phyloP scores from a whole-genome alignment of 768 basidiomycete species.

The Lentinus tigrinus region DNA sequence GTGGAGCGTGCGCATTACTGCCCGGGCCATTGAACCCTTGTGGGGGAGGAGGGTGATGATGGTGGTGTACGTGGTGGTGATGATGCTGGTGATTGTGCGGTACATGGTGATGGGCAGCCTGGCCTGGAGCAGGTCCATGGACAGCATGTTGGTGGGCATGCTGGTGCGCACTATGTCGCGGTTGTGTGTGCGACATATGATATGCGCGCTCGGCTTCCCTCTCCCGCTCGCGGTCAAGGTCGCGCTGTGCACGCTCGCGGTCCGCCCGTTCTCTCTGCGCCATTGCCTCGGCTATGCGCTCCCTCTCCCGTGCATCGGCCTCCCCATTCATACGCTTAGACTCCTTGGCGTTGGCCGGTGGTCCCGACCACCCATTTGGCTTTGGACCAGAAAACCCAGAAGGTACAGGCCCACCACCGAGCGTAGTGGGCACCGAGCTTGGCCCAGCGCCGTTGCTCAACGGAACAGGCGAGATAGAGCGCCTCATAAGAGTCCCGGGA shows the following conservation, averaged over 20 bases:
- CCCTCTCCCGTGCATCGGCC: conserved; percentile 21
- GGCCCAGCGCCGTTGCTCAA: conserved; percentile 16
- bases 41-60: conserved; percentile 29
- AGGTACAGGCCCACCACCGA: conserved; percentile 15
- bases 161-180: conserved; percentile 12
- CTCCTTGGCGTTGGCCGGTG: conserved; percentile 14
- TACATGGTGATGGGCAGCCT: conserved; percentile 19
- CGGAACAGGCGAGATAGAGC: conserved; percentile 29
- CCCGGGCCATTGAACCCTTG: conserved; percentile 15
- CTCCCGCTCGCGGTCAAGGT: conserved; percentile 27
- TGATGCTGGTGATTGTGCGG: conserved; percentile 32
- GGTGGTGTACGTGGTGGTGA: conserved; percentile 34
- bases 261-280: conserved; percentile 13
- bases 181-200: conserved; percentile 14
- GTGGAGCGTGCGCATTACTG: conserved; percentile 4
- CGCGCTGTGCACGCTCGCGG: conserved; percentile 22
- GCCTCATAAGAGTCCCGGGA: conserved; percentile 20
- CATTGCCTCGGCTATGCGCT: conserved; percentile 15
- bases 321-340: conserved; percentile 15
- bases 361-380: conserved; percentile 20
- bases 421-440: conserved; percentile 4
- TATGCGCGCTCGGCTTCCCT: conserved; percentile 19
- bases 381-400: conserved; percentile 14
- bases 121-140: conserved; percentile 19
- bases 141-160: conserved; percentile 15